A percentile compares a stretch with the other conserved stretches of the same genome.
Conservation (phyloP, 2,329 filamentous ascomycete species). For the Talaromyces sp. region DNA sequence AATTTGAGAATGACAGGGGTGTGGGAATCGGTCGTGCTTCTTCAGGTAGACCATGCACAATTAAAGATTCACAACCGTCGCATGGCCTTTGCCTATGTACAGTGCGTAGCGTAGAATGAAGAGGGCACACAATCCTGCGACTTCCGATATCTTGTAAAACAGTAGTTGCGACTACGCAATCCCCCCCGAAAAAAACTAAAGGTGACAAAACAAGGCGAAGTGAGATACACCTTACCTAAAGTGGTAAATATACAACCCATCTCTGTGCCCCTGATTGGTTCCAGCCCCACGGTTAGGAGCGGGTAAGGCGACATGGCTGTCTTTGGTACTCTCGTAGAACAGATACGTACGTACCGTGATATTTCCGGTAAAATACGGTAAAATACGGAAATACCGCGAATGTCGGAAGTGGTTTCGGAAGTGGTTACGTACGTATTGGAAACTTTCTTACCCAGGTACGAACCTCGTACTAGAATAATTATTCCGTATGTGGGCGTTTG, state of each 20-base stretch:
- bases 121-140: neutral
- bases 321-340: neutral
- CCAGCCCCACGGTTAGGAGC: neutral
- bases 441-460: neutral
- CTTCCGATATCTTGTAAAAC: neutral
- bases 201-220: neutral
- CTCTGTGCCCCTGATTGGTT: neutral
- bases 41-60: neutral
- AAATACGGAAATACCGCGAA: neutral
- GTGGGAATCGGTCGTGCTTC: neutral
- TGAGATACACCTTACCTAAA: neutral
- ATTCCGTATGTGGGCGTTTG: neutral
- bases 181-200: neutral
- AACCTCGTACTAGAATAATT: neutral
- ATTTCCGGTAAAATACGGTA: neutral
- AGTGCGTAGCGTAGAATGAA: neutral
- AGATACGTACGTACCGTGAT: neutral
- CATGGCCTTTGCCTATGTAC: neutral
- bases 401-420: too few species aligned
- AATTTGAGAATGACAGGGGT: neutral
- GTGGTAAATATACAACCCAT: neutral
- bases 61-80: neutral
- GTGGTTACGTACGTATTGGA: neutral
- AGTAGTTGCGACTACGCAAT: too few species aligned
- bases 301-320: neutral